Conservation (phyloP, 2,329 filamentous ascomycete species). For the Septoria petroselini region DNA sequence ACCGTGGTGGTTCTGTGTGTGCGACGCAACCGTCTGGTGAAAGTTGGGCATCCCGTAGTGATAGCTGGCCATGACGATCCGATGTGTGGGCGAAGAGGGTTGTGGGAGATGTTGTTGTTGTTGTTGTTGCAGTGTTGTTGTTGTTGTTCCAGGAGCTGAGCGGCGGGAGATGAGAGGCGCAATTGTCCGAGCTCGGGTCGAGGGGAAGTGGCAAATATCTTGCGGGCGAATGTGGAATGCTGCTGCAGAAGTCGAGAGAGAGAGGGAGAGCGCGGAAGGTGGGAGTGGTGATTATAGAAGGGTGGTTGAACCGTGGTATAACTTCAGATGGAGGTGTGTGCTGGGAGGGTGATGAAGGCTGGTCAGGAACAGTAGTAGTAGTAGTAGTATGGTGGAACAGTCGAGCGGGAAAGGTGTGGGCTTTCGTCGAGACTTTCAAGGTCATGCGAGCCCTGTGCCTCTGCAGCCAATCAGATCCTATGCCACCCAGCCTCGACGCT, state of each 20-base stretch:
- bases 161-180: conserved; percentile 6
- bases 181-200: conserved; percentile 7
- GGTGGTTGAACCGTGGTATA: background rate
- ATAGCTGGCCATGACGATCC: conserved; percentile 48
- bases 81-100: background rate
- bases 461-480: no score
- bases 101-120: background rate
- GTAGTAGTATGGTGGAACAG: no score
- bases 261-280: background rate
- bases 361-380: no score
- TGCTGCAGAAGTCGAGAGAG: background rate
- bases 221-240: conserved; percentile 6
- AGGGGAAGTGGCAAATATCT: conserved; percentile 9
- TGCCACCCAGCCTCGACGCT: no score
- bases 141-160: conserved; percentile 6
- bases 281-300: background rate
- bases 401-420: no score
- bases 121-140: background rate
- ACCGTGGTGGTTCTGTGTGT: conserved; percentile 61
- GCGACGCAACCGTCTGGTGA: conserved; percentile 51
- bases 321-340: no score
- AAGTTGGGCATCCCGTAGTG: conserved; percentile 50
- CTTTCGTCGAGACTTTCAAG: no score
- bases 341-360: background rate
- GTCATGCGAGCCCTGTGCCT: no score